These are phyloP conservation scores for Naumovozyma castellii DNA, from an alignment of 805 yeast genomes.

Conservation along the genomic window DNA sequence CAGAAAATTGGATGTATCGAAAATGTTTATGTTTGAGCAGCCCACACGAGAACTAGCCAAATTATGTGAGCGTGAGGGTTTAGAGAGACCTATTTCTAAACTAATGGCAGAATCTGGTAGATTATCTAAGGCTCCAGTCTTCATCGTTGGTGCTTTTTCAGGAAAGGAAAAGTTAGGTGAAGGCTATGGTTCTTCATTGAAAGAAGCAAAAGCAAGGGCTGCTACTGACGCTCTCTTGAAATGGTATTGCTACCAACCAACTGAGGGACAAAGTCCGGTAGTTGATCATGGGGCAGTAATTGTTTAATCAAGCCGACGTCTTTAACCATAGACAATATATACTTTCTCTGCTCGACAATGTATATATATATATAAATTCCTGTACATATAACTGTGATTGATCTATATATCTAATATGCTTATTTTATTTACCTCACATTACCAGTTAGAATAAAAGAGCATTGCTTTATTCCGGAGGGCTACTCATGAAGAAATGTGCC, in stretches of 20 bases:
- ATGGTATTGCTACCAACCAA: slow-evolving; percentile 86
- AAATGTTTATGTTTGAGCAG: slow-evolving; percentile 70
- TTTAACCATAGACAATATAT: background rate
- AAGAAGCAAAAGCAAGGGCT: slow-evolving; percentile 88
- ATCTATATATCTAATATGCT: too few species aligned
- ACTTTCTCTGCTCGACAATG: too few species aligned
- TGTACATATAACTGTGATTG: slow-evolving; percentile 2
- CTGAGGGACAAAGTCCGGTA: slow-evolving; percentile 42
- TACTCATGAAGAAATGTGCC: too few species aligned
- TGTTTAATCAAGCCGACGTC: slow-evolving; percentile 20
- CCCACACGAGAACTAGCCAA: slow-evolving; percentile 79
- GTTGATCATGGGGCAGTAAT: slow-evolving; percentile 39
- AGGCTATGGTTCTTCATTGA: slow-evolving; percentile 83
- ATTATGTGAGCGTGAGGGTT: slow-evolving; percentile 64
- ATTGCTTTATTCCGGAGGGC: too few species aligned
- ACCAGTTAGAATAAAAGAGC: too few species aligned
- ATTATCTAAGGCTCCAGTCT: slow-evolving; percentile 70
- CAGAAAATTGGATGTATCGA: slow-evolving; percentile 63
- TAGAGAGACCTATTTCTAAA: slow-evolving; percentile 69
- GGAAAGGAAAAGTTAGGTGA: slow-evolving; percentile 82
- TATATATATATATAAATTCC: slow-evolving; percentile 5
- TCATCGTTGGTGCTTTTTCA: slow-evolving; percentile 82
- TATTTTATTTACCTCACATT: background rate
- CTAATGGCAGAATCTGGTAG: slow-evolving; percentile 92
- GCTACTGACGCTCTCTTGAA: slow-evolving; percentile 83